Percentiles rank a stretch among this genome's conserved stretches.
Conservation (phyloP, 257 asterid species). For the Lycium barbarum region DNA sequence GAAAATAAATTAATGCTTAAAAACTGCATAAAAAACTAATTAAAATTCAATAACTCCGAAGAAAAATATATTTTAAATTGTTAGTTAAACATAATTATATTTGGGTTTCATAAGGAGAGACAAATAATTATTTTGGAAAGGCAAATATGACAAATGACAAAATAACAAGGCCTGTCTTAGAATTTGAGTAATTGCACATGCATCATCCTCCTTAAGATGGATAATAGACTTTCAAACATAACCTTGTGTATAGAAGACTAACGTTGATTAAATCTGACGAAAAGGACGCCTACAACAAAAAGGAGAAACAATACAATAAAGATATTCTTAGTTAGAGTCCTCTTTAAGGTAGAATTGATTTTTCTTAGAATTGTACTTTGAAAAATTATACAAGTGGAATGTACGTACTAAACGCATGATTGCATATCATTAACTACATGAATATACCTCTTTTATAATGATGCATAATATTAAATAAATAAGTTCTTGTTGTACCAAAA, state of each 20-base stretch:
- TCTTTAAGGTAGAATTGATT: background rate
- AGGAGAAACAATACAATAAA: background rate
- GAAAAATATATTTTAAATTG: background rate
- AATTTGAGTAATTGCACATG: slow-evolving; percentile 52
- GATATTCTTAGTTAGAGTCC: background rate
- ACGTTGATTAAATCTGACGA: slow-evolving; percentile 60
- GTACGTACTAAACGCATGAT: background rate
- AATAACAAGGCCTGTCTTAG: slow-evolving; percentile 36
- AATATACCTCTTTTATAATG: background rate
- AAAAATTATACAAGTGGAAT: background rate
- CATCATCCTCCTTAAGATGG: slow-evolving; percentile 38
- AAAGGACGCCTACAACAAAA: slow-evolving; percentile 34
- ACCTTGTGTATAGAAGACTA: slow-evolving; percentile 13
- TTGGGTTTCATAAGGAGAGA: background rate
- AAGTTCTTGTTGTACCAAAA: no score
- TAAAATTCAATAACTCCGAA: background rate
- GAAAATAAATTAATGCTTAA: background rate
- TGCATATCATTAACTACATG: background rate
- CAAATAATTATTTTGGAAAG: background rate
- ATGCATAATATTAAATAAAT: no score
- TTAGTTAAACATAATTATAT: background rate
- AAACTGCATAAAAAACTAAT: background rate
- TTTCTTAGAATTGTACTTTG: background rate
- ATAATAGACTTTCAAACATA: slow-evolving; percentile 43
- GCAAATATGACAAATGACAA: background rate